Evolutionary conservation across 1,284 basidiomycete species (phyloP).

Genomic region (Rhodotorula sp.): DNA sequence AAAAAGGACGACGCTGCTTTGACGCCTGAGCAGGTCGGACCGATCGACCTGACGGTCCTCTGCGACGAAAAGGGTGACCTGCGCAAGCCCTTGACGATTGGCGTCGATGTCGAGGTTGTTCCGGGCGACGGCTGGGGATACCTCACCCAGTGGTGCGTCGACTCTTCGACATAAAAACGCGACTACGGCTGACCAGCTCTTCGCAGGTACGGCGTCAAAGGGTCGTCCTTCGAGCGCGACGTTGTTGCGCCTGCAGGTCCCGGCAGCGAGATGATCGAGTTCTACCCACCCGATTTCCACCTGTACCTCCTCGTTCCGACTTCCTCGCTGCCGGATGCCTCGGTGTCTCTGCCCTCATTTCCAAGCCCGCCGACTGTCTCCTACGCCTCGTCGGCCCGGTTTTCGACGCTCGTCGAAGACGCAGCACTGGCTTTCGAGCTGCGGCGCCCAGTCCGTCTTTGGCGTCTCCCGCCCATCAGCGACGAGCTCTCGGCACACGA

Average conservation of each 20-base stretch:
- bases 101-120: constrained; percentile 73
- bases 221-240: constrained; percentile 60
- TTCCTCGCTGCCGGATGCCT: constrained; percentile 32
- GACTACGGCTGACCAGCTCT: constrained; percentile 5
- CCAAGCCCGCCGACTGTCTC: constrained; percentile 35
- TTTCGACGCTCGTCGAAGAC: not conserved
- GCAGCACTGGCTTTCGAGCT: constrained; percentile 33
- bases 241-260: constrained; percentile 56
- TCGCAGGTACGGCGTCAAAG: constrained; percentile 66
- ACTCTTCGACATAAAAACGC: not conserved
- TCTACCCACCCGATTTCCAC: constrained; percentile 69
- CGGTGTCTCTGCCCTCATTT: constrained; percentile 39
- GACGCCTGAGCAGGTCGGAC: constrained; percentile 57
- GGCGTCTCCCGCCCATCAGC: constrained; percentile 24
- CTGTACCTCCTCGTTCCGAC: constrained; percentile 54
- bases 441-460: constrained; percentile 17
- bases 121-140: constrained; percentile 69
- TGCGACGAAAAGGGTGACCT: constrained; percentile 52
- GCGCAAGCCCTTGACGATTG: constrained; percentile 56
- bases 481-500: constrained; percentile 12
- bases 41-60: constrained; percentile 69
- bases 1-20: constrained; percentile 61
- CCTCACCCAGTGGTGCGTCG: constrained; percentile 64
- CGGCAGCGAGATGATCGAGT: constrained; percentile 58
- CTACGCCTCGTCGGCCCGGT: constrained; percentile 30